phyloP scores from a whole-genome alignment of 306 rosid genomes.

The Comarum palustre region DNA sequence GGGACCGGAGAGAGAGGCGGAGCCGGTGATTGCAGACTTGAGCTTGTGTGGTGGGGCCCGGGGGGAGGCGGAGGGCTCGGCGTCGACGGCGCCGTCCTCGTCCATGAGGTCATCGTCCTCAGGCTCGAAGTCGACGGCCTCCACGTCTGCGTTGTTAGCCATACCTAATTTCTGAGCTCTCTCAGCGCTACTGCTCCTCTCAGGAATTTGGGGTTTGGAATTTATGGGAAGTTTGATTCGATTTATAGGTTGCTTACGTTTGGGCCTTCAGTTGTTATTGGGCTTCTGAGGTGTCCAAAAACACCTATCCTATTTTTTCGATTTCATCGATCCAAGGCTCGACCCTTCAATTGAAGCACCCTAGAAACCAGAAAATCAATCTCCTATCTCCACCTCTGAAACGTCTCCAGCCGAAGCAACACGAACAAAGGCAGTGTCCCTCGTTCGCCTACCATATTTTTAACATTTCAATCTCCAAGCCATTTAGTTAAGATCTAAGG shows the following conservation, averaged over 20 bases:
- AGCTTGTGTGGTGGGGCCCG: slow-evolving; percentile 77
- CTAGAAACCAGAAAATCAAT: too few relatives aligned
- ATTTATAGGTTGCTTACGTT: not conserved
- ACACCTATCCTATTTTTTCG: too few relatives aligned
- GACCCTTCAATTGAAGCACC: too few relatives aligned
- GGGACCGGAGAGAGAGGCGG: slow-evolving; percentile 49
- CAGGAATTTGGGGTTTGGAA: not conserved
- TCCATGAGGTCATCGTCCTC: slow-evolving; percentile 99
- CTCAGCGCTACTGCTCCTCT: slow-evolving; percentile 3
- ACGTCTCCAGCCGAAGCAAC: too few relatives aligned
- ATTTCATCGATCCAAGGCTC: too few relatives aligned
- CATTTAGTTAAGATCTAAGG: too few relatives aligned
- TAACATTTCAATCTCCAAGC: too few relatives aligned
- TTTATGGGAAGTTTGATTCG: slow-evolving; percentile 5
- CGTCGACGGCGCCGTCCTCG: slow-evolving; percentile 82
- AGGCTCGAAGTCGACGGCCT: slow-evolving; percentile 95
- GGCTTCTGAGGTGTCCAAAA: too few relatives aligned
- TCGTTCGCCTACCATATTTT: too few relatives aligned
- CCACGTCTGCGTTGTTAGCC: slow-evolving; percentile 74
- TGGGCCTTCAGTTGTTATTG: too few relatives aligned
- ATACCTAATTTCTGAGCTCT: slow-evolving; percentile 22
- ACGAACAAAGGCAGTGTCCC: too few relatives aligned
- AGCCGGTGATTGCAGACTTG: slow-evolving; percentile 86
- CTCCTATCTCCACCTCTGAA: too few relatives aligned
- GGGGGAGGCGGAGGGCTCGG: slow-evolving; percentile 67